Evolutionary conservation across 495 filamentous ascomycete genomes (phyloP), one percentile per base, ranked within the genome.

Genomic region (Cercophora samala): DNA sequence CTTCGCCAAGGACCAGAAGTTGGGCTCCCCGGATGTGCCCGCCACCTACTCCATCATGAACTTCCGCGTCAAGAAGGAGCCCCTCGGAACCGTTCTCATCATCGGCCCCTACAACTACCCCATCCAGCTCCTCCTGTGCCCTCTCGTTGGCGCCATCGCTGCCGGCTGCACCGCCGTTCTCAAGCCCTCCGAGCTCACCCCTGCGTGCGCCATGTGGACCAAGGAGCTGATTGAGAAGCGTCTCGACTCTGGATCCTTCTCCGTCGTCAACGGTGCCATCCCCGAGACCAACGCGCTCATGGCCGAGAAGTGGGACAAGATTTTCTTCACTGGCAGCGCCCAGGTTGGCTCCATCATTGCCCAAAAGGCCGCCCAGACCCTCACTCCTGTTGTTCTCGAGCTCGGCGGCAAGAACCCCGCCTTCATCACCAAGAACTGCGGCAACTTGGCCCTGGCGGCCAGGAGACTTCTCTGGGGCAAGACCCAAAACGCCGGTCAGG

Each of bases 61-160:
- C 58, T 91, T 93, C 23, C 89, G 85, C 74, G 89, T 94, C 76
- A 82, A 89, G 58, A 97, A 97, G 81, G 95, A 98, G 71, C 95
- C 95, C 15, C 73, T 98, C 55, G 95, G 95, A 53, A 76, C 85
- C 46, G 87, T 93, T 0, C 79, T 98, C 69, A 87, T 97, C 69
- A 94, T 99, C 74, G 95, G 94, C 59, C 85, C 93, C 55, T 98
- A 90, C 82, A 98, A 99, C 82, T 97, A 90, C 78, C 95, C 95
- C 54, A 78, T 96, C 72, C 90, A 93, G 73, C 82, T 97, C 19
- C 85, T 87, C 25, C 70, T 98, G 24, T 85, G 86, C 8, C 93
- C 95, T 15, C 74, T 96, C 42, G 85, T 97, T 60, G 95, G 93
- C 63, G 95, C 94, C 65, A 97, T 97, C 67, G 89, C 90, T 26